Conservation (phyloP, 257 asterid species). For the Mentha longifolia region DNA sequence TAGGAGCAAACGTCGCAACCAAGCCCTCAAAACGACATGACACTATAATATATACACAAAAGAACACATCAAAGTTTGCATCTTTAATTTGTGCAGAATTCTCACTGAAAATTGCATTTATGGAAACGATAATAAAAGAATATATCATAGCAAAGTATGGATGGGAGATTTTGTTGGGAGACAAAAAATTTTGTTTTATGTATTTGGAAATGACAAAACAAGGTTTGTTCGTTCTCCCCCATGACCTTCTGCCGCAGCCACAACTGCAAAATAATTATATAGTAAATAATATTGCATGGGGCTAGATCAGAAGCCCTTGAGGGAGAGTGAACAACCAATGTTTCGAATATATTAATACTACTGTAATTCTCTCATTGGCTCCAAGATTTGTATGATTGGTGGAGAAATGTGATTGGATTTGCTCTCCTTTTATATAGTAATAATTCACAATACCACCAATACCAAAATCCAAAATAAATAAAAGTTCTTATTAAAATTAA, state of each 20-base stretch:
- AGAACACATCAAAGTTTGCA: neutral
- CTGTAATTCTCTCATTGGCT: neutral
- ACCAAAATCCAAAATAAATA: neutral
- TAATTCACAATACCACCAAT: conserved; percentile 15
- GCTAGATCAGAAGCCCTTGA: conserved; percentile 46
- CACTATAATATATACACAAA: neutral
- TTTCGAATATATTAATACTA: conserved; percentile 13
- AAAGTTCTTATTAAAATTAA: neutral
- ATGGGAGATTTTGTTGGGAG: neutral
- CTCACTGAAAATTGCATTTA: neutral
- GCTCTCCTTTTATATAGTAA: conserved; percentile 37
- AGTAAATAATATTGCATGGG: neutral
- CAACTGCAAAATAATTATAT: neutral
- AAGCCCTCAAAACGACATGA: neutral
- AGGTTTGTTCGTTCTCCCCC: conserved; percentile 38
- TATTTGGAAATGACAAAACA: conserved; percentile 30
- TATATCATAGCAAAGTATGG: neutral
- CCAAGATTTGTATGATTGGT: neutral
- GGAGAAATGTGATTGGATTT: conserved; percentile 29
- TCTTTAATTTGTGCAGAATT: neutral
- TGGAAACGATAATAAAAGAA: neutral
- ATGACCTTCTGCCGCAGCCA: conserved; percentile 36
- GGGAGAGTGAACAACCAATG: conserved; percentile 46
- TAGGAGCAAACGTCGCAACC: neutral
- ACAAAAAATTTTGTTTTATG: neutral